These are phyloP conservation scores for Aureobasidium sp. DNA, from an alignment of 2,329 filamentous ascomycete genomes.

Conservation along the genomic window DNA sequence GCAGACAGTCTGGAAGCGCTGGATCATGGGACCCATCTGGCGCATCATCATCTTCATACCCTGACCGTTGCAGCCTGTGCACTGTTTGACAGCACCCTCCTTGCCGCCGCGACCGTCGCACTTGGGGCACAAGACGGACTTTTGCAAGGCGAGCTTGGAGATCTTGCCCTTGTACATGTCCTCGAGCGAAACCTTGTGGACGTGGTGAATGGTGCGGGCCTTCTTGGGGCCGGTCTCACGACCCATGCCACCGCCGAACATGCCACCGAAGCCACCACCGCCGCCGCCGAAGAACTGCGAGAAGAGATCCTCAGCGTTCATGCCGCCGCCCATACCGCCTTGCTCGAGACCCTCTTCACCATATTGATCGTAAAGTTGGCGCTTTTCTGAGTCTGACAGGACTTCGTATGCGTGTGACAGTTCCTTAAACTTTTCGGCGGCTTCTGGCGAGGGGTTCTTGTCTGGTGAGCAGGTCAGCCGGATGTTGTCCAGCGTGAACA, in stretches of 20 bases:
- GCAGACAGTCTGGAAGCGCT: conserved; percentile 98
- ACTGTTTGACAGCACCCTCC: conserved; percentile 94
- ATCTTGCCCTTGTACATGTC: conserved; percentile 98
- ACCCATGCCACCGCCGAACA: conserved; percentile 72
- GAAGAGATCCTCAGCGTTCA: conserved; percentile 94
- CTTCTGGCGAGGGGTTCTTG: conserved; percentile 91
- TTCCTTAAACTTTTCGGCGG: conserved; percentile 98
- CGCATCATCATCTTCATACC: conserved; percentile 99
- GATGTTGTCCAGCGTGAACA: not conserved
- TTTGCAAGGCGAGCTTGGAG: conserved; percentile 93
- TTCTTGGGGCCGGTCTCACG: conserved; percentile 75
- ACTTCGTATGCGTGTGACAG: conserved; percentile 93
- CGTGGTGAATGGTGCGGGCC: conserved; percentile 94
- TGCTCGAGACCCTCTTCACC: conserved; percentile 89
- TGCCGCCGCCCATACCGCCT: conserved; percentile 68
- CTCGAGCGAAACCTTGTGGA: conserved; percentile 95
- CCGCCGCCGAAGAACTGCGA: conserved; percentile 89
- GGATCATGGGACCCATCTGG: conserved; percentile 99
- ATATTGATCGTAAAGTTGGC: conserved; percentile 90
- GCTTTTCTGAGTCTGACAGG: conserved; percentile 86
- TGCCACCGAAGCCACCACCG: conserved; percentile 55
- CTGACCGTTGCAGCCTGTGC: conserved; percentile 79
- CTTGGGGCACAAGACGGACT: conserved; percentile 92
- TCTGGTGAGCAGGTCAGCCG: conserved; percentile 45
- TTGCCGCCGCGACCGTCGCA: conserved; percentile 93